A percentile compares a stretch with the other conserved stretches of the same genome.
Conservation (phyloP, 495 filamentous ascomycete species). For the Bryoglossum gracile region DNA sequence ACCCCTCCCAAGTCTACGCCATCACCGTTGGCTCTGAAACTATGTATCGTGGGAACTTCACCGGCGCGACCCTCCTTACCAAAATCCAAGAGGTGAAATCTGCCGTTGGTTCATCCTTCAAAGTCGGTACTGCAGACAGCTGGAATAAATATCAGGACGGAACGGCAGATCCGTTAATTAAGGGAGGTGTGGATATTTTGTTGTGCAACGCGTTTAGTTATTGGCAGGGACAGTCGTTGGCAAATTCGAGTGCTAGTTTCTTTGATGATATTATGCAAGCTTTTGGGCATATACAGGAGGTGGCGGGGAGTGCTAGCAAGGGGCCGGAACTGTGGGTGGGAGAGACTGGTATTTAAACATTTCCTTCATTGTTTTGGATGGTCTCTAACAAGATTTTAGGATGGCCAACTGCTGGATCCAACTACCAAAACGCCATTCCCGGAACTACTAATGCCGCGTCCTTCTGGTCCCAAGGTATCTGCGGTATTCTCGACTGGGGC, state of each 20-base stretch:
- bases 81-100: conserved; percentile 57
- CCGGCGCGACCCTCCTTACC: conserved; percentile 49
- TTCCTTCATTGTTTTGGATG: too few species aligned
- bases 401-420: conserved; percentile 50
- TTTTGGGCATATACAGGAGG: conserved; percentile 56
- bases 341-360: conserved; percentile 45
- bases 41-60: conserved; percentile 68
- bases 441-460: conserved; percentile 49
- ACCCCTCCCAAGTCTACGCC: conserved; percentile 57
- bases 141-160: conserved; percentile 79
- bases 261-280: conserved; percentile 69
- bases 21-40: conserved; percentile 75
- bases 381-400: too few species aligned
- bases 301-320: conserved; percentile 43
- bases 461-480: conserved; percentile 64
- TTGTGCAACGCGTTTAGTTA: conserved; percentile 79
- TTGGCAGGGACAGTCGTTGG: conserved; percentile 64
- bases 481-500: conserved; percentile 63
- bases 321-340: conserved; percentile 65
- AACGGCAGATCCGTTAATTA: conserved; percentile 60
- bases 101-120: conserved; percentile 41
- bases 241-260: conserved; percentile 60
- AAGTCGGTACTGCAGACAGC: conserved; percentile 70
- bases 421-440: conserved; percentile 58
- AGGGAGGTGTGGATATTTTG: conserved; percentile 55